phyloP scores from a whole-genome alignment of 2,329 filamentous ascomycete species.

The Nannizzia gypsea region DNA sequence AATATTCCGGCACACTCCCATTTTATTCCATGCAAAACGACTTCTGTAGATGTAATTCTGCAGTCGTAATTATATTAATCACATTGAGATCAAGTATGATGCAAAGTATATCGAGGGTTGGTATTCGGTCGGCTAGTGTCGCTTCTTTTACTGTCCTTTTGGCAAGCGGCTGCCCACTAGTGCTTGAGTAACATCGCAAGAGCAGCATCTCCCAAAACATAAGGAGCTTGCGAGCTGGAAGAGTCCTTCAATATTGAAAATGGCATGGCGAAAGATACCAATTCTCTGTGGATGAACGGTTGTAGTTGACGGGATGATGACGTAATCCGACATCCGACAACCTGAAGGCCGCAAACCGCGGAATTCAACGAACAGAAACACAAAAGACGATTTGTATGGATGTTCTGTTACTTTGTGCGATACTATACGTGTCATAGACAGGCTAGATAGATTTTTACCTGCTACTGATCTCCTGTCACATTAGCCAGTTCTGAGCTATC shows the following conservation, averaged over 20 bases:
- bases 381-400: background rate
- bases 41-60: constrained; percentile 24
- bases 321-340: too few species aligned
- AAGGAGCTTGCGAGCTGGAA: constrained; percentile 15
- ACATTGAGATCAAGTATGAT: constrained; percentile 28
- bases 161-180: constrained; percentile 21
- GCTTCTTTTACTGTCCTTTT: constrained; percentile 8
- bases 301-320: too few species aligned
- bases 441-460: background rate
- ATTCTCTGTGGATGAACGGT: too few species aligned
- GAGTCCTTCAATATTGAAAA: constrained; percentile 17
- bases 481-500: background rate
- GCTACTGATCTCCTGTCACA: background rate
- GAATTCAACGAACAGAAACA: background rate
- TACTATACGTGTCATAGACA: background rate
- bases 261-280: constrained; percentile 13
- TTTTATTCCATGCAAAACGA: too few species aligned
- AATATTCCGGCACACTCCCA: too few species aligned
- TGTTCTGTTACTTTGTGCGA: background rate
- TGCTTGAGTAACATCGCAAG: constrained; percentile 17
- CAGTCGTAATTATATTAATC: constrained; percentile 28
- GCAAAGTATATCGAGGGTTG: constrained; percentile 14
- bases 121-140: background rate
- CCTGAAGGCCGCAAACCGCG: background rate
- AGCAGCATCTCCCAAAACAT: constrained; percentile 14